Evolutionary conservation across 345 rosid genomes (phyloP), one percentile per base, ranked within the genome.

Genomic region (Populus pruinosa): DNA sequence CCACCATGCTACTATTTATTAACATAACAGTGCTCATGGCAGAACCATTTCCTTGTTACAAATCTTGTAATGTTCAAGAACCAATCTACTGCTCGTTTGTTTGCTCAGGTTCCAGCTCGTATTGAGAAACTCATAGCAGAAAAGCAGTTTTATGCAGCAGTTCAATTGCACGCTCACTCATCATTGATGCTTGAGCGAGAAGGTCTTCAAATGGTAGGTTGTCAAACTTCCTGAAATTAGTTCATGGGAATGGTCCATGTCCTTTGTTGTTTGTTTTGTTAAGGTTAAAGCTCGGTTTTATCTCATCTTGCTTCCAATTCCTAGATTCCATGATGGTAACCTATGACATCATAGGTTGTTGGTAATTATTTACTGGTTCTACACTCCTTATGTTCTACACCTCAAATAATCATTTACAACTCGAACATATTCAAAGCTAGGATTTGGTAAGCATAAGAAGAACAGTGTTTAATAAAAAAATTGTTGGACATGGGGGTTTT

Each of bases 111-210:
- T 88, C 94, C 97, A 10, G 82, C 93, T 76, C 93, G 89, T 78
- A 92, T 95, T 69, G 97, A 93, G 91, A 93, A 92, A 89, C 91
- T 95, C 78, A 87, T 94, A 82, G 85, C 89, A 67, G 97, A 93
- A 85, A 92, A 92, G 84, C 97, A 92, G 81, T 89, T 84, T 81
- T 95, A 95, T 71, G 99, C 98, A 70, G 97, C 99, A 44, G 88
- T 91, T 87, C 98, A 95, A 81, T 83, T 90, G 85, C 93, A 87
- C 80, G 88, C 85, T 79, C 98, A 92, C 72, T 95, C 97, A 41
- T 71, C 91, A 71, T 72, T 92, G 85, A 93, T 95, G 99, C 99
- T 95, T 77, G 98, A 95, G 87, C 89, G 98, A 72, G 98, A 95
- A 86, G 98, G 99, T 79, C 98, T 95, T 83, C 98, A 93, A 86